These are phyloP conservation scores for Clonostachys sp. DNA, from an alignment of 2,329 filamentous ascomycete species.

Conservation along the genomic window DNA sequence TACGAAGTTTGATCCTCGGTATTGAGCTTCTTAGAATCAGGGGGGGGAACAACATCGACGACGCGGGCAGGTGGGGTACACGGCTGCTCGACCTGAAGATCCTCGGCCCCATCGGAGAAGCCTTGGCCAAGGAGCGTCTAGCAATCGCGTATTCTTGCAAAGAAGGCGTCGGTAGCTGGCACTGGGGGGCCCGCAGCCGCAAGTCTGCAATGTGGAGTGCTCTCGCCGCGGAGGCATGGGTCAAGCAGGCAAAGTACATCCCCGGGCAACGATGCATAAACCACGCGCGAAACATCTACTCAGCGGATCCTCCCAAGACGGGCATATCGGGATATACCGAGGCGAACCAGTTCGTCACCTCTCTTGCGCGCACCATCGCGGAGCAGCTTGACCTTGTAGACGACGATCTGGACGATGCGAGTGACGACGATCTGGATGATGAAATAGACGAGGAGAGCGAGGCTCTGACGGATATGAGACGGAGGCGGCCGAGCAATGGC, in stretches of 20 bases:
- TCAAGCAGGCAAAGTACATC: constrained; percentile 68
- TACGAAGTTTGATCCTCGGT: constrained; percentile 71
- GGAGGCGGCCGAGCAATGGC: constrained; percentile 51
- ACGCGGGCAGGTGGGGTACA: constrained; percentile 81
- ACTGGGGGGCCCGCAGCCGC: constrained; percentile 67
- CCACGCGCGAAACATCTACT: constrained; percentile 56
- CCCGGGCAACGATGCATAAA: constrained; percentile 77
- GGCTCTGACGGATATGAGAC: constrained; percentile 32
- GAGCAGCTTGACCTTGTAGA: constrained; percentile 4
- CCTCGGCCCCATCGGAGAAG: constrained; percentile 70
- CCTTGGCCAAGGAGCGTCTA: constrained; percentile 80
- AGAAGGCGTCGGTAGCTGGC: constrained; percentile 58
- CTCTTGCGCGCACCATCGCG: constrained; percentile 40
- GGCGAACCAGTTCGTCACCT: constrained; percentile 47
- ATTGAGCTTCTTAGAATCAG: constrained; percentile 80
- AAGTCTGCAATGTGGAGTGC: constrained; percentile 91
- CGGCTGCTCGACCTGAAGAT: constrained; percentile 76
- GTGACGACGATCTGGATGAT: constrained; percentile 27
- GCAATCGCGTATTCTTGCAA: constrained; percentile 79
- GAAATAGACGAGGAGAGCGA: constrained; percentile 45
- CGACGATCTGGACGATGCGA: too few relatives aligned
- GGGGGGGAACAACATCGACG: constrained; percentile 76
- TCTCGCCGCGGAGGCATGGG: constrained; percentile 79
- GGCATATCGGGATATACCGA: constrained; percentile 45
- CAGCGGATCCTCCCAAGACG: constrained; percentile 39